Evolutionary conservation across 1,284 basidiomycete species (phyloP), one percentile per base, ranked within the genome.

Genomic region (Trichosporon sp.): DNA sequence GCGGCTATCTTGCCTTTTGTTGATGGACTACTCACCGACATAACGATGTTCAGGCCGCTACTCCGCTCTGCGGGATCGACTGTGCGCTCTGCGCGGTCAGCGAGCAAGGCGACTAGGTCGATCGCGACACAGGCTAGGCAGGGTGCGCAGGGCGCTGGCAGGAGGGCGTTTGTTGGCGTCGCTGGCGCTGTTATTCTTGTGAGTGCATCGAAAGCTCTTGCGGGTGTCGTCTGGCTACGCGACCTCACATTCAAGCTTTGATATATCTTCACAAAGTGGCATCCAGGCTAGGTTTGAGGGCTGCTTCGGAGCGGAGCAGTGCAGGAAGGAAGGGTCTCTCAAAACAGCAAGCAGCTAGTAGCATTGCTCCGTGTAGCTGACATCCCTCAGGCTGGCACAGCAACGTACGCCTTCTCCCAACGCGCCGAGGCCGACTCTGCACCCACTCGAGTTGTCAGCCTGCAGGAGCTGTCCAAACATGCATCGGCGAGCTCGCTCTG

Each of bases 401-500:
- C 46, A 10, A 31, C 58, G 19, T 36, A 40, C 57, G 44, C 40
- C 3, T 3, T 33, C 33, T 4, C n/a, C 11, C 40, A 33, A 11
- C 27, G 16, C 4, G 62, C 44, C 1, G 34, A 56, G 19, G 62
- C 62, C n/a, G 62, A 63, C 23, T 19, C 57, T 14, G 16, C 16
- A 2, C 19, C 57, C 16, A 54, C 49, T 54, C 61, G 62, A 25
- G 56, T 61, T 27, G 49, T 67, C 32, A 29, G 58, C 25, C 49
- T 67, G 4, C 58, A 57, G 31, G 74, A 75, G 59, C 64, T 77
- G n/a, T 63, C 59, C 21, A 62, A 73, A 56, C 75, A 77, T 60
- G 65, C 57, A 27, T 54, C 60, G 13, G 56, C 61, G 16, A 63
- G 68, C 14, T 69, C 68, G 56, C 58, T 74, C 27, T 77, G 75